Conservation (phyloP, 768 basidiomycete genomes). For the Vishniacozyma victoriae region DNA sequence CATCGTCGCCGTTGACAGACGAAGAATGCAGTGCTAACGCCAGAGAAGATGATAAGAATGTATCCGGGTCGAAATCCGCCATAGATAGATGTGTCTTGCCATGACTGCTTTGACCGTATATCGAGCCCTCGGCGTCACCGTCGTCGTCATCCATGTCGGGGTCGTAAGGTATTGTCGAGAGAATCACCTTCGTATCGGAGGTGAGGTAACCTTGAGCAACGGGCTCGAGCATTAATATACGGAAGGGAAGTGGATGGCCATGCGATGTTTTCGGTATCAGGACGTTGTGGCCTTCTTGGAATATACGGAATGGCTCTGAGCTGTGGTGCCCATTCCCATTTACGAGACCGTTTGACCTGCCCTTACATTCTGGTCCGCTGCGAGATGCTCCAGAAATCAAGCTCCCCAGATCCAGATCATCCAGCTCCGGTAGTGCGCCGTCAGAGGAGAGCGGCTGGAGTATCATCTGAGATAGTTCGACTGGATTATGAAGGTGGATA, state of each 20-base stretch:
- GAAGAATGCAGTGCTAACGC: conserved; percentile 8
- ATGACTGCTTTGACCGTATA: conserved; percentile 8
- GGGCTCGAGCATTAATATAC: conserved; percentile 61
- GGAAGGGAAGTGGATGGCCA: conserved; percentile 25
- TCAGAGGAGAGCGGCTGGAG: conserved; percentile 19
- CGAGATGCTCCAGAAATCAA: too few species aligned
- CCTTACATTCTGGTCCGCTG: not conserved
- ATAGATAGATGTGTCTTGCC: conserved; percentile 16
- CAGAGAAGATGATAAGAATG: conserved; percentile 35
- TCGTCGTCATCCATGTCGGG: not conserved
- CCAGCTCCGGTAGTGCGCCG: not conserved
- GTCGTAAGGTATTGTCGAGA: conserved; percentile 44
- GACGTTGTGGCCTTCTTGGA: conserved; percentile 18
- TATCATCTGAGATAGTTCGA: conserved; percentile 17
- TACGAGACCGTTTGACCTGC: not conserved
- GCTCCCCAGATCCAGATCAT: conserved; percentile 6
- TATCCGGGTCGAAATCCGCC: conserved; percentile 39
- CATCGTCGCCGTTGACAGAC: conserved; percentile 6
- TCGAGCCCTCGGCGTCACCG: not conserved
- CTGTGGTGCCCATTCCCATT: conserved; percentile 3
- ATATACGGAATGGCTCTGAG: conserved; percentile 9
- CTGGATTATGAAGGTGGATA: conserved; percentile 19
- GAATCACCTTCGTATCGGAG: conserved; percentile 55
- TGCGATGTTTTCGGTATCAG: not conserved
- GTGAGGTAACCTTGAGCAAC: conserved; percentile 64